Evolutionary conservation across 768 basidiomycete genomes (phyloP), one percentile per base, ranked within the genome.

Genomic region (Boletellus ananiceps): DNA sequence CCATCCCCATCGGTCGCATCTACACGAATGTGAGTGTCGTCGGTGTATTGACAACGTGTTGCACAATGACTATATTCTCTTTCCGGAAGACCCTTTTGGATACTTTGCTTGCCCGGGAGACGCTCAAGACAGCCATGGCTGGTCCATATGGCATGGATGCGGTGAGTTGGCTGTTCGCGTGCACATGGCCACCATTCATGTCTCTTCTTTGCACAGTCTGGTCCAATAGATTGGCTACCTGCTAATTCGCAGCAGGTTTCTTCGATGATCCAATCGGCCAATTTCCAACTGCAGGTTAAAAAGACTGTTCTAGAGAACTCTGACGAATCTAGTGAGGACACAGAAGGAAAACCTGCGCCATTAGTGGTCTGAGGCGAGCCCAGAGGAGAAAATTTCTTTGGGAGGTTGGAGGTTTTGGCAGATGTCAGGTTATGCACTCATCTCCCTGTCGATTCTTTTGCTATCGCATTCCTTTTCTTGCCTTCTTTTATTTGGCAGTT

Each of bases 201-300:
- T 27, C 5, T 25, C 8, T 8, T 38, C 34, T n/a, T n/a, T 32
- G 14, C 11, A 7, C 43, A 60, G 49, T 27, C 19, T 5, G 19
- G 14, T 8, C 21, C 48, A 9, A 15, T 60, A 0, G 11, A 21
- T 2, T 60, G 49, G 56, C 8, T 33, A 12, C 25, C 19, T 0
- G 8, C 39, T 14, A 12, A 37, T 11, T 37, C 42, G 0, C 40
- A 34, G 6, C 43, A 16, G 6, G 15, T 7, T 11, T 23, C 21
- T 23, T 42, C 41, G 19, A 43, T 23, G 0, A 1, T 15, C 14
- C 49, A 50, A 16, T 37, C 40, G 2, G 21, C 34, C 4, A 44
- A 38, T 21, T 35, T 51, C 15, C 55, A 54, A 15, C 27, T 47
- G 3, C 25, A 49, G 3, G 34, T 40, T 8, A 44, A 46, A 15